A percentile compares a stretch with the other conserved stretches of the same genome.
phyloP scores from a whole-genome alignment of 1,139 yeast species.

The Zygosaccharomyces sapae region DNA sequence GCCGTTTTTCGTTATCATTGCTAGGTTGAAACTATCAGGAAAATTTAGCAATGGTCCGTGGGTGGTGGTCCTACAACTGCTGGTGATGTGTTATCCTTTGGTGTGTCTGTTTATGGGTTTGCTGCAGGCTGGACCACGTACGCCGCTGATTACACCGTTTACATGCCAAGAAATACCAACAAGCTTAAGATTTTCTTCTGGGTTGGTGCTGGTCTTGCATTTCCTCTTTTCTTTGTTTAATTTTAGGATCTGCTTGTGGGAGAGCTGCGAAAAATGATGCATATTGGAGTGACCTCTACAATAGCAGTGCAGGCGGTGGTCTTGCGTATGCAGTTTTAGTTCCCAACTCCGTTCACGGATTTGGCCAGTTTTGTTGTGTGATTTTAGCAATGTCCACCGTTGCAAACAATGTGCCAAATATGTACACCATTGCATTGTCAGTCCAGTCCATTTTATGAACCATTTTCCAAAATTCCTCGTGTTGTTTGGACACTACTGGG shows the following conservation, averaged over 20 bases:
- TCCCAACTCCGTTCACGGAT: conserved; percentile 75
- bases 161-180: conserved; percentile 63
- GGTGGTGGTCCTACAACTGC: conserved; percentile 54
- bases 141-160: conserved; percentile 88
- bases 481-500: conserved; percentile 73
- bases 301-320: conserved; percentile 63
- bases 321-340: conserved; percentile 72
- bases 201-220: conserved; percentile 56
- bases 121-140: conserved; percentile 94
- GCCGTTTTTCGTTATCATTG: conserved; percentile 69
- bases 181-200: conserved; percentile 56
- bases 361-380: conserved; percentile 86
- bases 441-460: conserved; percentile 73
- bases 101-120: conserved; percentile 79
- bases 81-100: conserved; percentile 74
- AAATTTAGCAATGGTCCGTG: conserved; percentile 47
- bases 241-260: conserved; percentile 82
- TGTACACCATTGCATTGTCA: conserved; percentile 80
- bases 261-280: conserved; percentile 46
- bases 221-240: conserved; percentile 67
- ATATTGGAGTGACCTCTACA: conserved; percentile 44
- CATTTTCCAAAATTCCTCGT: conserved; percentile 69
- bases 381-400: conserved; percentile 75
- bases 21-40: conserved; percentile 62
- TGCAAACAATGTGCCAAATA: conserved; percentile 86